These are phyloP conservation scores for Clonostachys solani DNA, from an alignment of 2,329 filamentous ascomycete genomes.

Conservation along the genomic window DNA sequence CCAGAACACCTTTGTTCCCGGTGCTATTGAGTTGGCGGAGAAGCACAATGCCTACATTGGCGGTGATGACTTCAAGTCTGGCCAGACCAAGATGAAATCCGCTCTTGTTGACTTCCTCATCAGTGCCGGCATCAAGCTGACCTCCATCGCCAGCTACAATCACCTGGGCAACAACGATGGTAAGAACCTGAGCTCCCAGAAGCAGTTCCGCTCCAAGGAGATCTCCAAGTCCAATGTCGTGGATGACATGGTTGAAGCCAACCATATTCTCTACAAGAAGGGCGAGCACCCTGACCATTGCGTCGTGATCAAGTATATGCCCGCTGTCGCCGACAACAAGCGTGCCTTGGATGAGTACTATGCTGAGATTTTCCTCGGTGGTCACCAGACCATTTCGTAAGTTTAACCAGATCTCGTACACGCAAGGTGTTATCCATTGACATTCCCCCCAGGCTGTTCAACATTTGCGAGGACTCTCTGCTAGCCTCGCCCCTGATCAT, in stretches of 20 bases:
- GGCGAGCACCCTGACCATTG: constrained; percentile 97
- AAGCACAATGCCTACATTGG: constrained; percentile 86
- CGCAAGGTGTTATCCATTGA: not conserved
- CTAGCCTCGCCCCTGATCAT: constrained; percentile 96
- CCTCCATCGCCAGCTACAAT: constrained; percentile 98
- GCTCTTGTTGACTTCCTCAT: constrained; percentile 98
- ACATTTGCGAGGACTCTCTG: constrained; percentile 97
- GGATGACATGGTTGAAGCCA: constrained; percentile 98
- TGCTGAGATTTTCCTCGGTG: constrained; percentile 97
- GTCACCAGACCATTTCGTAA: constrained; percentile 91
- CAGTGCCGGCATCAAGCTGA: constrained; percentile 97
- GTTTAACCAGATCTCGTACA: constrained; percentile 14
- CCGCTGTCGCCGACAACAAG: constrained; percentile 97
- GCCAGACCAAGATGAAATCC: constrained; percentile 99
- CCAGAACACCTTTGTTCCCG: constrained; percentile 98
- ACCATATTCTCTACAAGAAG: constrained; percentile 82
- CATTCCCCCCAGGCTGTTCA: constrained; percentile 67
- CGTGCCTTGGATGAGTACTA: constrained; percentile 98
- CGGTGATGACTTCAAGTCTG: constrained; percentile 99
- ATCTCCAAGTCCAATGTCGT: constrained; percentile 99
- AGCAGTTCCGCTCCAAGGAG: constrained; percentile 97
- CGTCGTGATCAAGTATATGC: constrained; percentile 99
- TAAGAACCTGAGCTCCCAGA: constrained; percentile 96
- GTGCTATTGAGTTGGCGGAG: constrained; percentile 84
- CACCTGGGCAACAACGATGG: constrained; percentile 99